Percentiles rank a stretch among this genome's conserved stretches.
Conservation (phyloP, 306 rosid species). For the Inga laurina region DNA sequence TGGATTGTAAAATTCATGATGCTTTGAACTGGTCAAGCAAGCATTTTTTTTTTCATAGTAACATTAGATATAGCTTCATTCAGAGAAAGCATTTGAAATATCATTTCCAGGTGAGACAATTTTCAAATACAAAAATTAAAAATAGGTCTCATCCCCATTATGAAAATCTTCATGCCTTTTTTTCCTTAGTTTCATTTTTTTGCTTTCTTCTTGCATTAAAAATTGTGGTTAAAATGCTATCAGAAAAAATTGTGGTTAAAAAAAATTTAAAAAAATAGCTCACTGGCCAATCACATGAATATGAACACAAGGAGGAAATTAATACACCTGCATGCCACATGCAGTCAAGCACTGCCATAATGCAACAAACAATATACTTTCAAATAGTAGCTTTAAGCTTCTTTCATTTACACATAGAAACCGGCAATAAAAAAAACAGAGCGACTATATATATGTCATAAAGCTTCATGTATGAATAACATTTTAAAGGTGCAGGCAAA, state of each 20-base stretch:
- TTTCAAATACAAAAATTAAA: background rate
- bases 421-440: background rate
- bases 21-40: background rate
- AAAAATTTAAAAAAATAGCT: too few relatives aligned
- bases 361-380: too few relatives aligned
- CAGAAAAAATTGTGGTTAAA: too few relatives aligned
- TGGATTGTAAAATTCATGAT: background rate
- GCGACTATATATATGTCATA: constrained; percentile 12
- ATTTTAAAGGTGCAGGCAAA: constrained; percentile 45
- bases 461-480: constrained; percentile 12
- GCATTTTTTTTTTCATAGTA: background rate
- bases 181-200: background rate
- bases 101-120: background rate
- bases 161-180: too few relatives aligned
- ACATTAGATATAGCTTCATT: background rate
- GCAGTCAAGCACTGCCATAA: too few relatives aligned
- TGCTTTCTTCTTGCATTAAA: background rate
- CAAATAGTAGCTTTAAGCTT: too few relatives aligned
- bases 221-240: too few relatives aligned
- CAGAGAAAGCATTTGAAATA: background rate
- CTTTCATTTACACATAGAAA: background rate
- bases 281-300: too few relatives aligned
- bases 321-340: too few relatives aligned
- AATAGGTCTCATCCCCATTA: background rate
- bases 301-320: too few relatives aligned